These are phyloP conservation scores for Pyropia yezoensis DNA, from an alignment of 23 red algal species.

Conservation along the genomic window DNA sequence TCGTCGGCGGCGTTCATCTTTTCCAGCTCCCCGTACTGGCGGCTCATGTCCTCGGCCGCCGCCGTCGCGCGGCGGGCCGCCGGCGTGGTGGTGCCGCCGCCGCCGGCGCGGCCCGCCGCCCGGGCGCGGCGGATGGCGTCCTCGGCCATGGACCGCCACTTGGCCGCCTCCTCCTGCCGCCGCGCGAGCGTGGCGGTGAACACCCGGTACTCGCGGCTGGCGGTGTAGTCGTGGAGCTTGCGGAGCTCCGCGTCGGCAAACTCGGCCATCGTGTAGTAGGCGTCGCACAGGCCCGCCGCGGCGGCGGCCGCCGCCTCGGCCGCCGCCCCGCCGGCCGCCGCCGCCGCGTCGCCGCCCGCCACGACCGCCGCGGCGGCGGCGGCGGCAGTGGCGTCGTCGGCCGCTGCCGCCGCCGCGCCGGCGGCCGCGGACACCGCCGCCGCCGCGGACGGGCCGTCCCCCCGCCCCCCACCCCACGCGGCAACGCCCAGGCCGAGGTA, in stretches of 20 bases:
- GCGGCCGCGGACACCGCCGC: neutral
- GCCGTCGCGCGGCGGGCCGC: neutral
- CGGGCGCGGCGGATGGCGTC: conserved; percentile 1
- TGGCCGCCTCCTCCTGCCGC: conserved; percentile 11
- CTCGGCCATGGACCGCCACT: conserved; percentile 15
- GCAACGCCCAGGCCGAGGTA: conserved; percentile 24
- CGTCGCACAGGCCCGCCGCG: conserved; percentile 8
- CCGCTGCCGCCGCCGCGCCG: neutral
- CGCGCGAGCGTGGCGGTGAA: conserved; percentile 7
- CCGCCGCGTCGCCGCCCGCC: neutral
- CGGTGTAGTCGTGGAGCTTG: conserved; percentile 24
- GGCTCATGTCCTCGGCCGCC: conserved; percentile 16
- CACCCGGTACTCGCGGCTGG: conserved; percentile 26
- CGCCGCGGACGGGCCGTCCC: no score
- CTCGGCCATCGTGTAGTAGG: conserved; percentile 37
- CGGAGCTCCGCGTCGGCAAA: conserved; percentile 44
- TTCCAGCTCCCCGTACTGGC: conserved; percentile 7
- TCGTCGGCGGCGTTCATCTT: conserved; percentile 27
- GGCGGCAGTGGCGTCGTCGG: neutral
- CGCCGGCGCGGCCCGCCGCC: no score
- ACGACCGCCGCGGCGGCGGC: neutral
- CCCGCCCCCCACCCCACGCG: neutral
- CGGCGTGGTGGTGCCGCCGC: neutral
- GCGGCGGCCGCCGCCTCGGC: conserved; percentile 5
- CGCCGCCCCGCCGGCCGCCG: neutral